Evolutionary conservation across 106 monocot species (phyloP), one percentile per base, ranked within the genome.

Genomic region (Allium cepa): DNA sequence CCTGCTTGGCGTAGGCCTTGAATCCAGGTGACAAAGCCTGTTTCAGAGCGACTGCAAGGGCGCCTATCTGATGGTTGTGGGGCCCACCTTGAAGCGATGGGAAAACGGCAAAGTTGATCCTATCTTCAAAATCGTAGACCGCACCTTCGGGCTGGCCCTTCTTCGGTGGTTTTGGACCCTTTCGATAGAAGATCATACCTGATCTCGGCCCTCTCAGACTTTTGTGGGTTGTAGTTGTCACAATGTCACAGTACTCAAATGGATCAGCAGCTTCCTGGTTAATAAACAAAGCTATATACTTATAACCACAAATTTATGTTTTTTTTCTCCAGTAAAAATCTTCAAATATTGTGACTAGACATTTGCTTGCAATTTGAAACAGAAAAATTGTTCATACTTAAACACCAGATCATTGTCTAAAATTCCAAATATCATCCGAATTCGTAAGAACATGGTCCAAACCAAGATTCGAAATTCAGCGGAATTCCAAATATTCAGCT

Each of bases 101-200:
- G 68, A 90, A 90, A 10, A 90, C 90, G 0, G 86, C 78, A 70
- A 85, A 85, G 76, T 83, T 88, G 64, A 88, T 82, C 57, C 77
- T 88, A 61, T 84, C 88, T 64, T 88, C 88, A 56, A 72, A 88
- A 56, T 84, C 88, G 56, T 88, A 88, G 15, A 84, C 72, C 9
- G 81, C 88, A 59, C 59, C 79, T 64, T 88, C 88, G 5, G 88
- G 88, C 58, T 88, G 88, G 12, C 84, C 88, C 74, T 88, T 88
- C 84, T 84, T 88, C 10, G 88, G 81, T 22, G 84, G 84, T 81
- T 84, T 88, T 5, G 83, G 85, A 45, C 84, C 90, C 75, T 86
- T 85, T 71, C 83, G 80, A 80, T 90, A 90, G 79, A 90, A 90
- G 60, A 90, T 90, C 90, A 90, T 90, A 51, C 90, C 90, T 60